A percentile compares a stretch with the other conserved stretches of the same genome.
Conservation (phyloP, 768 basidiomycete genomes). For the Agaricus subrufescens region DNA sequence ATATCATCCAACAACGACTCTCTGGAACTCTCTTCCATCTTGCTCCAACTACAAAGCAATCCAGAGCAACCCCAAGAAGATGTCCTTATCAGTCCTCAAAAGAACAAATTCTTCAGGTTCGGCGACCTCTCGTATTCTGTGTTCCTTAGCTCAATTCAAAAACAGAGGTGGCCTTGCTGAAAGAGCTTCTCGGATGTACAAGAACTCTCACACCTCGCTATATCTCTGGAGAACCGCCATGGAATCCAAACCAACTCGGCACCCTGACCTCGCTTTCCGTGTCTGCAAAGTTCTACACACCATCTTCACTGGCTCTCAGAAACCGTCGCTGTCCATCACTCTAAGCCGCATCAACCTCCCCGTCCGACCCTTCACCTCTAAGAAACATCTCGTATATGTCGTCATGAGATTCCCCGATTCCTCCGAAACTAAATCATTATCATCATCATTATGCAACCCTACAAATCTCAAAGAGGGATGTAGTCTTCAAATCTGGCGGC, state of each 20-base stretch:
- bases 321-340: slow-evolving; percentile 31
- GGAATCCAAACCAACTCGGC: slow-evolving; percentile 28
- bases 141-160: neutral
- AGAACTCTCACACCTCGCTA: slow-evolving; percentile 39
- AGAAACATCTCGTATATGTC: slow-evolving; percentile 4
- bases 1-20: neutral
- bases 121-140: neutral
- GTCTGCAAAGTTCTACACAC: slow-evolving; percentile 38
- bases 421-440: neutral
- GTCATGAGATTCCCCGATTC: neutral
- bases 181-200: slow-evolving; percentile 37
- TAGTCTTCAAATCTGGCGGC: slow-evolving; percentile 38
- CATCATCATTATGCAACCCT: neutral
- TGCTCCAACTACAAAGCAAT: neutral
- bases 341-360: slow-evolving; percentile 28
- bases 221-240: slow-evolving; percentile 51
- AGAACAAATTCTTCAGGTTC: slow-evolving; percentile 5
- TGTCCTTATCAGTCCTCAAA: slow-evolving; percentile 1
- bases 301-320: slow-evolving; percentile 20
- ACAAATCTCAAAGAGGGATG: neutral
- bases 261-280: slow-evolving; percentile 39
- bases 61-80: neutral
- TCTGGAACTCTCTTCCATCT: neutral
- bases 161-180: slow-evolving; percentile 55
- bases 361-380: slow-evolving; percentile 4